phyloP scores from a whole-genome alignment of 1,139 yeast species.

The Protomyces inundatus region DNA sequence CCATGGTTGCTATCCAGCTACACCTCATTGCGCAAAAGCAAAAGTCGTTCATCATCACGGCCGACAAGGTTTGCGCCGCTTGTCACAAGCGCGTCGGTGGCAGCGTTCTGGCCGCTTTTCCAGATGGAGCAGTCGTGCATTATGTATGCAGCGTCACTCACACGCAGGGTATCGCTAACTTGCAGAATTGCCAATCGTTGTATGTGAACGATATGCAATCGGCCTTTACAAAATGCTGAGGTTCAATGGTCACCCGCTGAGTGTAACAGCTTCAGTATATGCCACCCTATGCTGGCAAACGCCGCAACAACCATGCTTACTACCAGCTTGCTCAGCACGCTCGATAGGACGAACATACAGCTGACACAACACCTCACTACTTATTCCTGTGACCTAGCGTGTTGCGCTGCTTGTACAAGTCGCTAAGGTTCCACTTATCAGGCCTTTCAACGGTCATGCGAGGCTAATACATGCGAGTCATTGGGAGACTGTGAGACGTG shows the following conservation, averaged over 20 bases:
- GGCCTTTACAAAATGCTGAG: background rate
- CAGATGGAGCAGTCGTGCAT: conserved; percentile 56
- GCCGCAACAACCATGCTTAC: too few relatives aligned
- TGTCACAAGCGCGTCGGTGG: conserved; percentile 62
- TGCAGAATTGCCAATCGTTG: background rate
- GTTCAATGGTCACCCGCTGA: background rate
- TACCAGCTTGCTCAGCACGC: too few relatives aligned
- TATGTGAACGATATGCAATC: background rate
- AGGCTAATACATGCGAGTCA: too few relatives aligned
- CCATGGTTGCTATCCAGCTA: conserved; percentile 41
- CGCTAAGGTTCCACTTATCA: too few relatives aligned
- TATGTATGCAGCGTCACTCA: conserved; percentile 51
- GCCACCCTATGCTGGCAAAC: too few relatives aligned
- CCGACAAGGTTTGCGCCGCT: conserved; percentile 49
- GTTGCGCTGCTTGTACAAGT: too few relatives aligned
- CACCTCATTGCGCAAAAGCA: conserved; percentile 42
- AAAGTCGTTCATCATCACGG: conserved; percentile 42
- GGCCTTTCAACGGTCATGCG: too few relatives aligned
- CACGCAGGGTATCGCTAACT: conserved; percentile 29
- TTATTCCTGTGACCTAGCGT: too few relatives aligned
- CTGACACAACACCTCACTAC: too few relatives aligned
- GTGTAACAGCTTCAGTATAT: too few relatives aligned
- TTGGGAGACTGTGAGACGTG: too few relatives aligned
- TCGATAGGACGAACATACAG: too few relatives aligned
- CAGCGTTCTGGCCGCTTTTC: conserved; percentile 54